Base-by-base conservation (phyloP, 805 yeast species). In the Nakazawaea holstii region DNA sequence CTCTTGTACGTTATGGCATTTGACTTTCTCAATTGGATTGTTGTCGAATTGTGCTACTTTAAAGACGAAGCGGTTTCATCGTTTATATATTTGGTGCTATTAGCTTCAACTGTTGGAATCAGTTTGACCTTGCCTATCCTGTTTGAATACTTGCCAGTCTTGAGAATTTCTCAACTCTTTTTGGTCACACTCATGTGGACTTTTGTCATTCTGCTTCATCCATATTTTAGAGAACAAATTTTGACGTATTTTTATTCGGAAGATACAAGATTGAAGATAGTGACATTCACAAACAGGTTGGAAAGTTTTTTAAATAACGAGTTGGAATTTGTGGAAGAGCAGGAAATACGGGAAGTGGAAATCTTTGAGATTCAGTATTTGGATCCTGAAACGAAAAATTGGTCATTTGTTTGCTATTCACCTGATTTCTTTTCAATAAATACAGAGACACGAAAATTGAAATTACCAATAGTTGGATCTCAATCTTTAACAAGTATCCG, bases 341-440 rank as follows among this genome's bases (percentile, higher is more conserved):
- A 67, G 43, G 80, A 75, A 48, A 59, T 67, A 35, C 69, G 71
- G 42, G 74, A 75, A 51, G 79, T 83, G 14, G 88, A 83, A 57
- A 74, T 85, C 1, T 88, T 65, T 64, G 95, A 86, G 60, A 65
- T 86, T 32, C 94, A 86, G 53, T 65, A 66, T 51, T 69, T 76
- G 53, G 72, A 74, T 56, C 61, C 66, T 10, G 64, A 62, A 13
- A 62, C 73, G 1, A 78, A 75, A 41, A 76, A 75, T 47, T 86
- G 95, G 95, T 75, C 73, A 39, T 61, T 74, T n/a, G 60, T 79
- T 1, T 86, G 87, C 26, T 85, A 71, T 59, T 64, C 81, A 2
- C 68, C 67, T 41, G 80, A 78, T 53, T 73, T 74, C 48, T 82
- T 72, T 56, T 68, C 85, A 1, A 56, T 73, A 24, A 77, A 80